phyloP scores from a whole-genome alignment of 495 filamentous ascomycete genomes.

The Aspergillus cristatus region DNA sequence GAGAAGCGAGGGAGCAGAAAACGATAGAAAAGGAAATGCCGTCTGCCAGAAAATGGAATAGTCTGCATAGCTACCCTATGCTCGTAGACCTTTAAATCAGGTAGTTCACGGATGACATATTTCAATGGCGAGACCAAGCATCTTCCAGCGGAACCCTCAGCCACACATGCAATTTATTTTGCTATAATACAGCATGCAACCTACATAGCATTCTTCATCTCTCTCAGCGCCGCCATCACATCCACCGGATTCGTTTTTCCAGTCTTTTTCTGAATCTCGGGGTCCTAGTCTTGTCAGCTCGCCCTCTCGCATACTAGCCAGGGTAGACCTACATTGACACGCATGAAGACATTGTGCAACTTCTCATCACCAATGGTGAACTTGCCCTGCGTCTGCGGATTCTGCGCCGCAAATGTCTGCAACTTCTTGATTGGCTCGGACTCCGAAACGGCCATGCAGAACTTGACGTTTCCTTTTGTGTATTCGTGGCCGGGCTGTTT shows the following conservation, averaged over 20 bases:
- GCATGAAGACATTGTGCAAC: slow-evolving; percentile 97
- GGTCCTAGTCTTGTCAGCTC: slow-evolving; percentile 53
- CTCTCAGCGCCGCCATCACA: slow-evolving; percentile 77
- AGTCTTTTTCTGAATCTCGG: slow-evolving; percentile 72
- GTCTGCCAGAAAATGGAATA: too few species aligned
- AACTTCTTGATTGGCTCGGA: slow-evolving; percentile 70
- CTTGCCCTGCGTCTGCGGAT: slow-evolving; percentile 85
- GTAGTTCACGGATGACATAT: too few species aligned
- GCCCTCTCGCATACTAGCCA: not conserved
- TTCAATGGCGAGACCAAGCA: too few species aligned
- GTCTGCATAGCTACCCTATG: too few species aligned
- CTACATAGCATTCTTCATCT: slow-evolving; percentile 80
- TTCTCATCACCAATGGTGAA: slow-evolving; percentile 98
- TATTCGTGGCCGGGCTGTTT: slow-evolving; percentile 94
- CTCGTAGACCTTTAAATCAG: too few species aligned
- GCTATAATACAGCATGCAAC: too few species aligned
- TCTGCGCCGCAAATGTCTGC: slow-evolving; percentile 62
- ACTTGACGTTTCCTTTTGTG: slow-evolving; percentile 88
- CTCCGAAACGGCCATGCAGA: slow-evolving; percentile 63
- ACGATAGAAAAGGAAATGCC: too few species aligned
- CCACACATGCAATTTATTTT: too few species aligned
- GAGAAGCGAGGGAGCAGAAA: too few species aligned
- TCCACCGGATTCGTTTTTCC: slow-evolving; percentile 75
- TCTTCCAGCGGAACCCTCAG: too few species aligned
- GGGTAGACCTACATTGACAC: slow-evolving; percentile 55